phyloP scores from a whole-genome alignment of 192 early-diverging fungal species.

The Gamsiella multidivaricata region DNA sequence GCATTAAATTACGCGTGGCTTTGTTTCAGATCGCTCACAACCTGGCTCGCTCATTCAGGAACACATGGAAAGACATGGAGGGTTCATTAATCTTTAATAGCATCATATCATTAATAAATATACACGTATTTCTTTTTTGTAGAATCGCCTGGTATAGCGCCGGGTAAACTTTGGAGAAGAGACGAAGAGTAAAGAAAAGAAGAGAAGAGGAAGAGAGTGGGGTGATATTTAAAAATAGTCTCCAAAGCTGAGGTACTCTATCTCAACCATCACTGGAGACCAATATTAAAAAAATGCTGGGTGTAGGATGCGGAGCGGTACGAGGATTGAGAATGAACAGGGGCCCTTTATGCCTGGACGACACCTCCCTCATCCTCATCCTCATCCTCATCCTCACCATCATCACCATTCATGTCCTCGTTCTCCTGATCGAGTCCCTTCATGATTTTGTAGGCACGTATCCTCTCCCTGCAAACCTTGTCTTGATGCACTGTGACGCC shows the following conservation, averaged over 20 bases:
- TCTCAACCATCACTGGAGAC: too few species aligned
- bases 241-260: too few species aligned
- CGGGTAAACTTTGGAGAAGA: not conserved
- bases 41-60: too few species aligned
- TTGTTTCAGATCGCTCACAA: too few species aligned
- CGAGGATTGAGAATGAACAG: not conserved
- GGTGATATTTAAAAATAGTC: too few species aligned
- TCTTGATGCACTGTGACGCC: constrained; percentile 62
- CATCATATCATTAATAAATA: too few species aligned
- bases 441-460: constrained; percentile 55
- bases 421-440: constrained; percentile 33
- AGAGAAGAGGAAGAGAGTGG: not conserved
- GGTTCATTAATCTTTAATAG: too few species aligned
- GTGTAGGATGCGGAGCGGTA: too few species aligned
- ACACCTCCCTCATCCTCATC: not conserved
- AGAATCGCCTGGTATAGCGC: not conserved
- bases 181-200: not conserved
- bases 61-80: not conserved
- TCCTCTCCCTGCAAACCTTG: constrained; percentile 50
- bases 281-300: too few species aligned
- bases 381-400: constrained; percentile 19
- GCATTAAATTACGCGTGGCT: too few species aligned
- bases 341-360: not conserved
- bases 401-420: constrained; percentile 16
- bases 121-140: too few species aligned